phyloP scores from a whole-genome alignment of 257 asterid genomes.

The Osmanthus fragrans region DNA sequence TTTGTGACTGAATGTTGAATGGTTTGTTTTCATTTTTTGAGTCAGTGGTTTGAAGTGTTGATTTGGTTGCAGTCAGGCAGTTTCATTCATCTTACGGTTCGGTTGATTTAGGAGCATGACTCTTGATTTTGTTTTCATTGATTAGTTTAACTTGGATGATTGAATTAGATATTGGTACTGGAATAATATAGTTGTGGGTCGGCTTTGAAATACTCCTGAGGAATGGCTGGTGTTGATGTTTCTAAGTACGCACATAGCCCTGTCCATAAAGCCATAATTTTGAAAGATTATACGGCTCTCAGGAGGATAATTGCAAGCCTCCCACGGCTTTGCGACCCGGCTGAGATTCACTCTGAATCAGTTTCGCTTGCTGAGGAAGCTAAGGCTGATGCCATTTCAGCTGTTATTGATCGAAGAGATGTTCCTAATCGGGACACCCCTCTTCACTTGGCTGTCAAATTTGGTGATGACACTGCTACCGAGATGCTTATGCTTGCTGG shows the following conservation, averaged over 20 bases:
- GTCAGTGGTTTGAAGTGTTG: slow-evolving; percentile 6
- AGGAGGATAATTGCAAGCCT: slow-evolving; percentile 62
- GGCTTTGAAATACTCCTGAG: slow-evolving; percentile 26
- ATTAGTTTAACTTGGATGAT: slow-evolving; percentile 14
- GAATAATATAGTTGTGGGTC: slow-evolving; percentile 16
- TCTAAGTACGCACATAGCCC: slow-evolving; percentile 82
- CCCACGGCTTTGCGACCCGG: slow-evolving; percentile 75
- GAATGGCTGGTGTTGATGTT: slow-evolving; percentile 72
- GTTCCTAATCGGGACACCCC: slow-evolving; percentile 91
- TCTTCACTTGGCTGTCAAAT: slow-evolving; percentile 89
- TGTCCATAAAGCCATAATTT: slow-evolving; percentile 75
- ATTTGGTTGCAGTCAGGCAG: slow-evolving; percentile 13
- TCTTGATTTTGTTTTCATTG: slow-evolving; percentile 31
- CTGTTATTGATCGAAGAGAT: slow-evolving; percentile 80
- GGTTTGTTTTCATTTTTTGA: slow-evolving; percentile 10
- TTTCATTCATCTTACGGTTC: slow-evolving; percentile 1
- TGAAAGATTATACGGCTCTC: slow-evolving; percentile 75
- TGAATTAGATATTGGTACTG: not conserved
- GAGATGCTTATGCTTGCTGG: slow-evolving; percentile 99
- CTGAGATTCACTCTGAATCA: slow-evolving; percentile 68
- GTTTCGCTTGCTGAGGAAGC: slow-evolving; percentile 76
- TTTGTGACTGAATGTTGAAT: slow-evolving; percentile 21
- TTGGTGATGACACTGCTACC: slow-evolving; percentile 70
- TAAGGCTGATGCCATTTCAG: slow-evolving; percentile 81
- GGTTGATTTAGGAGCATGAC: slow-evolving; percentile 14